Base-by-base conservation (phyloP, 305 asterid genomes). In the Stenogyne calaminthoides region DNA sequence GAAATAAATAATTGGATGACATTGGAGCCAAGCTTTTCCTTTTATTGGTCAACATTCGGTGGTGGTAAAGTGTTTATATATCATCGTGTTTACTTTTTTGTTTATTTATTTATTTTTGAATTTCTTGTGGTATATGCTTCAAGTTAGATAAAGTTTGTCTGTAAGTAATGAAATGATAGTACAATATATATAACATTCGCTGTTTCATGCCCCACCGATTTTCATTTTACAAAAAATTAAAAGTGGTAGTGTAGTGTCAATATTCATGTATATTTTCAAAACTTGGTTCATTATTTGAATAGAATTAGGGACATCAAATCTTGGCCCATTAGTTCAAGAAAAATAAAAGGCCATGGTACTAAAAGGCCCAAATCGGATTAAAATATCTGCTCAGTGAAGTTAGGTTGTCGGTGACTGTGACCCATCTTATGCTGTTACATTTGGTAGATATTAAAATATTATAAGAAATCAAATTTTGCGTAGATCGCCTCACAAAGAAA, bases 81-180 rank as follows among this genome's bases (percentile, higher is more conserved):
- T n/a, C 55, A 62, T 70, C 34, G 4, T 54, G 55, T 69, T n/a
- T 18, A 9, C 56, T 16, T 73, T 72, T 70, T n/a, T n/a, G n/a
- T n/a, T n/a, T n/a, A 19, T 55, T 11, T 56, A 2, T 44, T 10
- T 22, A n/a, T n/a, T 2, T n/a, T 7, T 27, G 42, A 6, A 9
- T 54, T 74, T 73, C 72, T 59, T 74, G 80, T 80, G 82, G 76
- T 69, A 19, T 65, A 64, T 69, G 72, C 73, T 73, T 78, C 59
- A 74, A 57, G 0, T 42, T 47, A 71, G 79, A 64, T 64, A 84
- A 78, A 87, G 75, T 70, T 81, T 78, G 74, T 82, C 66, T 74
- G 82, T 58, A 49, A 25, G 69, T 81, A 66, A 46, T 60, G 10
- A 5, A 40, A 58, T 22, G 58, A 19, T 65, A 75, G 29, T 64